Conservation (phyloP, 78 protist genomes). For the Dictyostelium capitatum region DNA sequence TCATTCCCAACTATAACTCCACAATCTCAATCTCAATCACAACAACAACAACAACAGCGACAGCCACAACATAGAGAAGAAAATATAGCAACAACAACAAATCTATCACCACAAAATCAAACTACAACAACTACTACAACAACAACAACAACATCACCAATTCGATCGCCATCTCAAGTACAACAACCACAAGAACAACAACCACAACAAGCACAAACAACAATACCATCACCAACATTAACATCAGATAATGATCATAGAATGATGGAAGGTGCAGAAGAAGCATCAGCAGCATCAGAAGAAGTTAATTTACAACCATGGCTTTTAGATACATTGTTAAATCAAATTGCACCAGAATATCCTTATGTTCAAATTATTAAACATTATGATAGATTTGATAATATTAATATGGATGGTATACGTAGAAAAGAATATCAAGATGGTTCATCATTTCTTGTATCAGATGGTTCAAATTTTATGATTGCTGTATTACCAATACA, state of each 20-base stretch:
- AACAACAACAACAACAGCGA: not conserved
- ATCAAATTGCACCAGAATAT: not conserved
- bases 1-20: not conserved
- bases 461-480: conserved; percentile 21
- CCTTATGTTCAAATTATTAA: conserved; percentile 17
- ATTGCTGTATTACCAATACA: not conserved
- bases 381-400: not conserved
- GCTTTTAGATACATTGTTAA: not conserved
- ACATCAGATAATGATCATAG: not conserved
- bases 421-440: not conserved
- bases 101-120: not conserved
- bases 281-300: not conserved
- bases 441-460: conserved; percentile 3
- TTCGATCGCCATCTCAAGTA: not conserved
- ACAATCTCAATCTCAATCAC: not conserved
- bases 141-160: not conserved
- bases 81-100: not conserved
- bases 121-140: not conserved
- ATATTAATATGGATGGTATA: not conserved
- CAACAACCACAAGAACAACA: not conserved
- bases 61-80: not conserved
- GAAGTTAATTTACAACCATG: conserved; percentile 14
- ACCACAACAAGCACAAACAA: not conserved
- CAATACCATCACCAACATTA: not conserved
- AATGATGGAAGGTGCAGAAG: not conserved